These are phyloP conservation scores for Rosa hybrid DNA, from an alignment of 331 rosid species.

Conservation along the genomic window DNA sequence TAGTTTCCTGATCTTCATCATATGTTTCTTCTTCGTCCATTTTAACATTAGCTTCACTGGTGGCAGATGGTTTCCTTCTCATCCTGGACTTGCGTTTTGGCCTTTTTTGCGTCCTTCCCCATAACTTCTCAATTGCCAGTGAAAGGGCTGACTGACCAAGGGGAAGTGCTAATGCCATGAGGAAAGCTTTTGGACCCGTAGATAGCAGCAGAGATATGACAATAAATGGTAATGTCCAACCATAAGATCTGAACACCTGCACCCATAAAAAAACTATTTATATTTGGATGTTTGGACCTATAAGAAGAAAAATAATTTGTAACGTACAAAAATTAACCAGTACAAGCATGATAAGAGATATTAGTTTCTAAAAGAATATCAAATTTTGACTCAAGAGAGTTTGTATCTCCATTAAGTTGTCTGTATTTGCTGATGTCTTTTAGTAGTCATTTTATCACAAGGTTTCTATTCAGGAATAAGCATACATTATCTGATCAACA, in stretches of 20 bases:
- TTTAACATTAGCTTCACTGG: conserved; percentile 18
- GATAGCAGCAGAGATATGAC: conserved; percentile 52
- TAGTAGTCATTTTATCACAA: not conserved
- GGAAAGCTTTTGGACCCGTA: conserved; percentile 84
- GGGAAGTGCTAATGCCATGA: conserved; percentile 89
- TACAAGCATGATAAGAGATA: not conserved
- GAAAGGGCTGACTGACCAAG: conserved; percentile 74
- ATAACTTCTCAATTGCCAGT: conserved; percentile 69
- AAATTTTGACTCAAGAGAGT: not conserved
- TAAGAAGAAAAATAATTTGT: conserved; percentile 11
- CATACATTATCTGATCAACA: not conserved
- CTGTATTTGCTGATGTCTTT: not conserved
- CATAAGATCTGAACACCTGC: conserved; percentile 84
- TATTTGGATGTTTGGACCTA: conserved; percentile 19
- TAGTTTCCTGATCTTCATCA: conserved; percentile 39
- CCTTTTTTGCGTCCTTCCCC: conserved; percentile 53
- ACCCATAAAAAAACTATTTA: conserved; percentile 27
- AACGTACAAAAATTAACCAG: not conserved
- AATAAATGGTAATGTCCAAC: conserved; percentile 78
- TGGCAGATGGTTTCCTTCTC: conserved; percentile 47
- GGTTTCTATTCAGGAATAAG: not conserved
- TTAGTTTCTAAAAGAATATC: not conserved
- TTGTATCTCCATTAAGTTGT: not conserved
- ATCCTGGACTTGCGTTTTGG: conserved; percentile 56
- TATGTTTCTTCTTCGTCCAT: conserved; percentile 44